phyloP scores from a whole-genome alignment of 1,284 basidiomycete species.

The Cerrena zonata region DNA sequence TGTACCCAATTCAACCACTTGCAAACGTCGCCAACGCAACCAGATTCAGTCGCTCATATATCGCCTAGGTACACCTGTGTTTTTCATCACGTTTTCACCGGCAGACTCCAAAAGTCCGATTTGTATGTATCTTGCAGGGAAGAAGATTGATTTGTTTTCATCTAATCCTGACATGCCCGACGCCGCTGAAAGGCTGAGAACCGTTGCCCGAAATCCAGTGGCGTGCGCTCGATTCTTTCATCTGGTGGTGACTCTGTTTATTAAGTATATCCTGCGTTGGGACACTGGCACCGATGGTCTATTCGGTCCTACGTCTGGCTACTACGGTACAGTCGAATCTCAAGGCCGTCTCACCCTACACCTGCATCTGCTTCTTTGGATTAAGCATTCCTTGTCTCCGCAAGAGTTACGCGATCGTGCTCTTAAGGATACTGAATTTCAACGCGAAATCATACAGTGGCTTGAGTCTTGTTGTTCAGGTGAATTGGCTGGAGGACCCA shows the following conservation, averaged over 20 bases:
- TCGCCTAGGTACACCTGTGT: conserved; percentile 27
- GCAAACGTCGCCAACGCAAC: conserved; percentile 26
- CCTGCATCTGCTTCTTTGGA: conserved; percentile 30
- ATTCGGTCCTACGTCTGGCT: conserved; percentile 25
- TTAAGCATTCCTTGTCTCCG: conserved; percentile 20
- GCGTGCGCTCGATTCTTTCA: conserved; percentile 14
- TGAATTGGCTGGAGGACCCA: neutral
- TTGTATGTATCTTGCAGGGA: neutral
- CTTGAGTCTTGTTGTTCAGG: neutral
- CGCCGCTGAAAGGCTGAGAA: conserved; percentile 8
- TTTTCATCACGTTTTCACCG: conserved; percentile 24
- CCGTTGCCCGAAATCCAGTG: conserved; percentile 25
- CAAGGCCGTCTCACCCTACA: conserved; percentile 31
- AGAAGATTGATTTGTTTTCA: neutral
- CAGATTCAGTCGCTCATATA: conserved; percentile 35
- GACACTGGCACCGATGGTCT: conserved; percentile 16
- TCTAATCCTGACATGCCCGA: conserved; percentile 10
- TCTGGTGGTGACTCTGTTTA: conserved; percentile 18
- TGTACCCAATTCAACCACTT: conserved; percentile 28
- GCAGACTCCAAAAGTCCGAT: neutral
- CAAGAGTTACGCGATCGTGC: conserved; percentile 26
- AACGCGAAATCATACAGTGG: neutral
- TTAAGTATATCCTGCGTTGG: conserved; percentile 28
- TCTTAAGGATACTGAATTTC: neutral
- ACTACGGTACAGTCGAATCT: conserved; percentile 33